These are phyloP conservation scores for Monosporascus sp. DNA, from an alignment of 2,329 filamentous ascomycete genomes.

Conservation along the genomic window DNA sequence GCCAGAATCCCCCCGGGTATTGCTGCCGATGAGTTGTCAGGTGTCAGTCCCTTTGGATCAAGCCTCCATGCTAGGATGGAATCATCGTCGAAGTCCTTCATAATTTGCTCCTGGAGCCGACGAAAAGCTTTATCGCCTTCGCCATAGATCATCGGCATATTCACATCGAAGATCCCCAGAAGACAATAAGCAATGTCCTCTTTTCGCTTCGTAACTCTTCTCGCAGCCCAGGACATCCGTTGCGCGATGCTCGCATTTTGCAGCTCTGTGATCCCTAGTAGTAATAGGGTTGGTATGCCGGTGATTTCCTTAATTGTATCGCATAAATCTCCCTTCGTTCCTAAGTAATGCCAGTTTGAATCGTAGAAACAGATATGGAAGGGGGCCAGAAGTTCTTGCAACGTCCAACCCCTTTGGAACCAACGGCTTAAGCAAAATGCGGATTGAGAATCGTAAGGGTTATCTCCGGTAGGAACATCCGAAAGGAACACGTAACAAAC, in stretches of 20 bases:
- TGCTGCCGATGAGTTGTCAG: no score
- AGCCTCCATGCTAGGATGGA: not conserved
- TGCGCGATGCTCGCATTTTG: not conserved
- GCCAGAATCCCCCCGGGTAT: no score
- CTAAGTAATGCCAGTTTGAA: not conserved
- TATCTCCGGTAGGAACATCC: not conserved
- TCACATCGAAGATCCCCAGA: not conserved
- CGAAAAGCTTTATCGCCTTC: not conserved
- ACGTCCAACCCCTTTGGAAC: not conserved
- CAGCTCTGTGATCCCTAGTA: not conserved
- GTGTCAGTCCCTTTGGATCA: no score
- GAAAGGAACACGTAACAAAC: not conserved
- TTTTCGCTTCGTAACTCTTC: not conserved
- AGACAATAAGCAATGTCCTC: not conserved
- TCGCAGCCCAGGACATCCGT: not conserved
- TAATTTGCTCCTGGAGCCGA: not conserved
- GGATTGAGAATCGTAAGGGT: not conserved
- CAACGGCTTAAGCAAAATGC: not conserved
- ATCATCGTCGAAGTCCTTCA: not conserved
- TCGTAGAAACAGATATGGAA: not conserved
- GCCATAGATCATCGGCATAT: not conserved
- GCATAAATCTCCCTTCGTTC: not conserved
- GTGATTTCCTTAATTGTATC: not conserved
- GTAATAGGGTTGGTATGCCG: not conserved
- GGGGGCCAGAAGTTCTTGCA: not conserved